phyloP scores from a whole-genome alignment of 2,329 filamentous ascomycete genomes.

The Botryotinia calthae region DNA sequence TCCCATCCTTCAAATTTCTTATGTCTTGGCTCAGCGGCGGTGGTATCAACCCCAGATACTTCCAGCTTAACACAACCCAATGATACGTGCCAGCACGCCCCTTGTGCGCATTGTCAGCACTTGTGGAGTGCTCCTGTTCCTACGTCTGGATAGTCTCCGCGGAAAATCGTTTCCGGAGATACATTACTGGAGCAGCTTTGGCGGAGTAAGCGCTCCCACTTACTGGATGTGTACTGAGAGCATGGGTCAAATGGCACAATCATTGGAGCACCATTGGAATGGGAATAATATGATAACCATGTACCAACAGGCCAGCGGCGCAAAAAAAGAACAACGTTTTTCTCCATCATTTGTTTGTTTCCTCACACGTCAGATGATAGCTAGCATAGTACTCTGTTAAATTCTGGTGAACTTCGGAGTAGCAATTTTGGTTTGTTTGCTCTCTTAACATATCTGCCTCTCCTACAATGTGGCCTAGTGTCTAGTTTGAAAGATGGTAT shows the following conservation, averaged over 20 bases:
- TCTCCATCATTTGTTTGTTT: background rate
- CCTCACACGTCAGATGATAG: background rate
- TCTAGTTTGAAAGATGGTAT: background rate
- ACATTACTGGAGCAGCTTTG: slow-evolving; percentile 6
- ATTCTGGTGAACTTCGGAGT: background rate
- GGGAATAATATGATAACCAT: background rate
- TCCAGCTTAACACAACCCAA: background rate
- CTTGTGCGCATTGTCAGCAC: slow-evolving; percentile 6
- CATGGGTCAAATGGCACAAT: slow-evolving; percentile 1
- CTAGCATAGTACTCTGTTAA: background rate
- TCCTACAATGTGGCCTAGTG: background rate
- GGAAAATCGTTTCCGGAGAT: slow-evolving; percentile 2
- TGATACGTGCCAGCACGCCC: background rate
- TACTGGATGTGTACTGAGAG: background rate
- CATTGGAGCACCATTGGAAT: background rate
- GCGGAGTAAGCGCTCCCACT: slow-evolving; percentile 13
- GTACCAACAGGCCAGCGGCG: background rate
- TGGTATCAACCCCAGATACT: background rate
- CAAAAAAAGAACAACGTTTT: background rate
- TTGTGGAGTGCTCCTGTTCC: slow-evolving; percentile 3
- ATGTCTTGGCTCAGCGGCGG: background rate
- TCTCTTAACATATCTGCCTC: background rate
- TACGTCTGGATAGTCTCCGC: background rate
- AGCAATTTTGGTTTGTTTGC: background rate
- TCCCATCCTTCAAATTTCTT: slow-evolving; percentile 3